phyloP scores from a whole-genome alignment of 257 asterid species.

The Paraleonurus japonicus region DNA sequence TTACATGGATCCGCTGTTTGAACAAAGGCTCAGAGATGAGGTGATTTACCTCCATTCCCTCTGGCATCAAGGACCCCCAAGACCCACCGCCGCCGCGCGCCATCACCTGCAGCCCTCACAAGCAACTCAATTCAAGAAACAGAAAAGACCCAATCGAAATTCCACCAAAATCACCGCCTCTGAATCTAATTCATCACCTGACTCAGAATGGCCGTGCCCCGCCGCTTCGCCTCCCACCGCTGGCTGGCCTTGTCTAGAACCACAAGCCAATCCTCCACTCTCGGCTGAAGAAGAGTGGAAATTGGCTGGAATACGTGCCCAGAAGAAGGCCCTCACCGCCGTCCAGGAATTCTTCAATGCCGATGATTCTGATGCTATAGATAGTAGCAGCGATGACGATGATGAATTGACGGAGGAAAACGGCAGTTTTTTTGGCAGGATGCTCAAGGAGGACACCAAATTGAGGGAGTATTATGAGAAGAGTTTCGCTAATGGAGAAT shows the following conservation, averaged over 20 bases:
- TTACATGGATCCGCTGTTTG: constrained; percentile 54
- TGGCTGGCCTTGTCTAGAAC: constrained; percentile 32
- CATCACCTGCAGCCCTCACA: constrained; percentile 32
- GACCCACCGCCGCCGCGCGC: constrained; percentile 25
- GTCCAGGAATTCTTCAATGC: constrained; percentile 34
- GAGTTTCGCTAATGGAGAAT: constrained; percentile 50
- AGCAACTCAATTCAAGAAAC: constrained; percentile 39
- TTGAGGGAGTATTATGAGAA: constrained; percentile 55
- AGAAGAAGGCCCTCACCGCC: constrained; percentile 42
- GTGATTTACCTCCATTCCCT: constrained; percentile 73
- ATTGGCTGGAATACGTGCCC: constrained; percentile 38
- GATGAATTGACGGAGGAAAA: constrained; percentile 44
- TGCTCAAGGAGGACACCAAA: constrained; percentile 45
- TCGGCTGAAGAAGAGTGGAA: constrained; percentile 37
- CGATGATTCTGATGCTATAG: constrained; percentile 32
- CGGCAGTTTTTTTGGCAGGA: constrained; percentile 40
- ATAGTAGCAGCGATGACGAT: constrained; percentile 40
- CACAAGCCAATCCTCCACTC: constrained; percentile 25
- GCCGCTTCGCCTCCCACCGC: constrained; percentile 31
- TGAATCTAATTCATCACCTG: constrained; percentile 28
- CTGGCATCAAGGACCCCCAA: constrained; percentile 73
- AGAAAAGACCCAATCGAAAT: neutral
- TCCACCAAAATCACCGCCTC: constrained; percentile 12
- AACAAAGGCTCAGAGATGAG: constrained; percentile 52
- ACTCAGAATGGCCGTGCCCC: constrained; percentile 56